Evolutionary conservation across 2,329 filamentous ascomycete genomes (phyloP), one percentile per base, ranked within the genome.

Genomic region (Penicillium sp.): DNA sequence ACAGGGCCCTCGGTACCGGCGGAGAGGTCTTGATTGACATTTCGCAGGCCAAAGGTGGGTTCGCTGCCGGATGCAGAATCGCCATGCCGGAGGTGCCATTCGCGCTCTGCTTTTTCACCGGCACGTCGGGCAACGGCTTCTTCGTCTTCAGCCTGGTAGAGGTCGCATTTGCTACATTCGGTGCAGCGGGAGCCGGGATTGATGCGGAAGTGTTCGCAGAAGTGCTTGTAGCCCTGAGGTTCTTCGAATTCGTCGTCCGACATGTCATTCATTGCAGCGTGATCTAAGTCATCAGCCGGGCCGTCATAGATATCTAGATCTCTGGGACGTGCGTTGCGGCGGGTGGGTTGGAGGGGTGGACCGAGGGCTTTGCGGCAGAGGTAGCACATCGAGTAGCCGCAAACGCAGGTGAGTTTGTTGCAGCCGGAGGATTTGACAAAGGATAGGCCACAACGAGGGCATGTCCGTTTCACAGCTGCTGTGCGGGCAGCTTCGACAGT

Each of bases 381-480:
- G 67, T 99, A 99, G 71, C 94, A 99, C 93, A 97, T 97, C 63
- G 89, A 88, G 74, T 97, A 97, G 8, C 94, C 94, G 73, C 94
- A 99, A 15, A 91, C 86, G 69, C 94, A 97, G 6, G 90, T 93
- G 38, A 99, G 81, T 75, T 97, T 97, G 78, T 99, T 99, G 81
- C 94, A 99, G 65, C 94, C 94, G 24, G 87, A 86, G 6, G 85
- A 87, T 72, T 97, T 97, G 74, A 99, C 89, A 70, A 97, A 97
- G 15, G 87, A 89, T 9, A 92, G 89, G 62, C 89, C 87, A 77
- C 94, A 99, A 44, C 87, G 84, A 8, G 94, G 94, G 70, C 94
- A 99, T 9, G 94, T 93, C 46, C 94, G 88, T 75, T 97, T 99
- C 69, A 97, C 85, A 23, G 93, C 93, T 68, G 92, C 85, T 57